Conservation (phyloP, 1,139 yeast genomes). For the Hyphopichia khmerensis region DNA sequence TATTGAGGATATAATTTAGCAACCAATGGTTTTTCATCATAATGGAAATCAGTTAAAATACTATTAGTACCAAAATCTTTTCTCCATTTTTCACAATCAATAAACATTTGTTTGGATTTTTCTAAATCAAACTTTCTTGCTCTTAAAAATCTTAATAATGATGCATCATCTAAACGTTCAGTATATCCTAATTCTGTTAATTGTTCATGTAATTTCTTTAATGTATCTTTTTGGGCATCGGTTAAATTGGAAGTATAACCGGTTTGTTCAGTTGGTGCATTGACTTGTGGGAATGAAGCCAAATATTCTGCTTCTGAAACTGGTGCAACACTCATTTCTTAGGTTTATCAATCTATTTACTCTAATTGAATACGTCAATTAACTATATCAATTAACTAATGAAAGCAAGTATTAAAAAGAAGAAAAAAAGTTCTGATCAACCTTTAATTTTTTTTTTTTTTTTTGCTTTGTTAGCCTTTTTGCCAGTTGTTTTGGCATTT, state of each 20-base stretch:
- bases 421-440: background rate
- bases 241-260: conserved; percentile 87
- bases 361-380: too few species aligned
- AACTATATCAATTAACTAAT: too few species aligned
- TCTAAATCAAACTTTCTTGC: conserved; percentile 91
- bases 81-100: conserved; percentile 91
- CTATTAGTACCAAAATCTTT: conserved; percentile 82
- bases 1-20: conserved; percentile 93
- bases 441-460: background rate
- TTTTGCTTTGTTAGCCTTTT: background rate
- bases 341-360: too few species aligned
- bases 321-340: conserved; percentile 1
- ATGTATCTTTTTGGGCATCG: conserved; percentile 59
- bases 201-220: conserved; percentile 57
- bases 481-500: too few species aligned
- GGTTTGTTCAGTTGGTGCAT: conserved; percentile 57
- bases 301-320: conserved; percentile 26
- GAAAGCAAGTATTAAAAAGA: background rate
- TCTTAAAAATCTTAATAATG: conserved; percentile 83
- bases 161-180: conserved; percentile 84
- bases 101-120: conserved; percentile 79
- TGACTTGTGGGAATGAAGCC: conserved; percentile 66
- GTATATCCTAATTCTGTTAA: conserved; percentile 65
- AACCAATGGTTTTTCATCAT: conserved; percentile 85
- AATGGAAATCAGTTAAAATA: conserved; percentile 80